Percentiles rank a stretch among this genome's conserved stretches.
Evolutionary conservation across 1,284 basidiomycete genomes (phyloP).

Genomic region (Malassezia dermatis): DNA sequence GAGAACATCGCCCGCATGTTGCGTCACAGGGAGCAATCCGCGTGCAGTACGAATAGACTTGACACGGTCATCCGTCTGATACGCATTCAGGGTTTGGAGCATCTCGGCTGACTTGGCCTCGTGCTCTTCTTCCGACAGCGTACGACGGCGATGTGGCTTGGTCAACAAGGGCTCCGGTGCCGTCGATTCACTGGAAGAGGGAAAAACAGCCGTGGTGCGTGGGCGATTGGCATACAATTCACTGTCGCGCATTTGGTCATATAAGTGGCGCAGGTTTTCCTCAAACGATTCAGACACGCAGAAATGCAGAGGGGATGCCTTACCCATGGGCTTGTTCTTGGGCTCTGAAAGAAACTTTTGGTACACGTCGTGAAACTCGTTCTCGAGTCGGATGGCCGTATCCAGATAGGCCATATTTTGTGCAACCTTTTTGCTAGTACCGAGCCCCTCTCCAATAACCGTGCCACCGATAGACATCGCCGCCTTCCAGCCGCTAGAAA

Average conservation of each 20-base stretch:
- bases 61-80: constrained; percentile 58
- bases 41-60: constrained; percentile 63
- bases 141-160: constrained; percentile 6
- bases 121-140: constrained; percentile 37
- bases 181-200: constrained; percentile 24
- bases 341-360: constrained; percentile 54
- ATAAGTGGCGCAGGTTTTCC: constrained; percentile 63
- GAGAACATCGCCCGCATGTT: constrained; percentile 37
- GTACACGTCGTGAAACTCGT: constrained; percentile 73
- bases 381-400: constrained; percentile 73
- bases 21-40: constrained; percentile 59
- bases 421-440: constrained; percentile 64
- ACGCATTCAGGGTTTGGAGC: constrained; percentile 55
- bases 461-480: constrained; percentile 69
- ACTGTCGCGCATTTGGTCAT: constrained; percentile 55
- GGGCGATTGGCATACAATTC: constrained; percentile 43
- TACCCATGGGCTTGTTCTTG: constrained; percentile 50
- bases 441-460: constrained; percentile 67
- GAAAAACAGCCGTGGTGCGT: constrained; percentile 19
- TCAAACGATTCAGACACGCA: constrained; percentile 61
- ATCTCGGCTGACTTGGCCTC: constrained; percentile 59
- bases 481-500: constrained; percentile 60
- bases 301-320: constrained; percentile 65
- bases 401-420: constrained; percentile 71
- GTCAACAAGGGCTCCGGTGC: background rate